Percentiles rank a stretch among this genome's conserved stretches.
These are phyloP conservation scores for Rossbeevera mucosa DNA, from an alignment of 768 basidiomycete species.

Conservation along the genomic window DNA sequence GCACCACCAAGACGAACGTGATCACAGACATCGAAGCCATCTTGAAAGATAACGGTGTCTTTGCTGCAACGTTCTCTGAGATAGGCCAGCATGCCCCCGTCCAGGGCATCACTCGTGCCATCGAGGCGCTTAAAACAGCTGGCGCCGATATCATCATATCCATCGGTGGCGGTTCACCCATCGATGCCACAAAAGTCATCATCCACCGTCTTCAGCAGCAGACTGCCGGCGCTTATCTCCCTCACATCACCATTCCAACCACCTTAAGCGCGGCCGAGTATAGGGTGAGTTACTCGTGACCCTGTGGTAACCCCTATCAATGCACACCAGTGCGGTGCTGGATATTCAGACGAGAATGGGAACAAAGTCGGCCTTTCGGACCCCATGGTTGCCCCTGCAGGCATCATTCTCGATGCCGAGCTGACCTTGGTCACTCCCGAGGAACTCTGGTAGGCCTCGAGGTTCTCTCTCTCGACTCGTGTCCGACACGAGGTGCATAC, in stretches of 20 bases:
- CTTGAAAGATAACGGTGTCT: conserved; percentile 53
- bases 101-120: conserved; percentile 56
- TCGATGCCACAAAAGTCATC: conserved; percentile 75
- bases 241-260: conserved; percentile 78
- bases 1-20: conserved; percentile 22
- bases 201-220: conserved; percentile 59
- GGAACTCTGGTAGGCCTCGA: conserved; percentile 54
- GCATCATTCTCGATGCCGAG: conserved; percentile 74
- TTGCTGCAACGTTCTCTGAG: conserved; percentile 64
- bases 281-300: conserved; percentile 38
- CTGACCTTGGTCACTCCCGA: conserved; percentile 70
- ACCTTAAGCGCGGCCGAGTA: conserved; percentile 79
- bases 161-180: conserved; percentile 76
- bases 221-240: conserved; percentile 45
- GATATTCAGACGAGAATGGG: conserved; percentile 67
- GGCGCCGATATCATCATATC: conserved; percentile 67
- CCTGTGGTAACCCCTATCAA: background rate
- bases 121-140: conserved; percentile 49
- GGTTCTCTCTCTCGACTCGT: conserved; percentile 5
- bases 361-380: conserved; percentile 53
- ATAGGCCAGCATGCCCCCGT: conserved; percentile 73
- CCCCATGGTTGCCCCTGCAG: conserved; percentile 59
- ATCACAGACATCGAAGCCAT: conserved; percentile 33
- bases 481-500: conserved; percentile 9
- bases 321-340: conserved; percentile 51